Conservation (phyloP, 164 flowering plant species). For the Tinospora cordifolia region DNA sequence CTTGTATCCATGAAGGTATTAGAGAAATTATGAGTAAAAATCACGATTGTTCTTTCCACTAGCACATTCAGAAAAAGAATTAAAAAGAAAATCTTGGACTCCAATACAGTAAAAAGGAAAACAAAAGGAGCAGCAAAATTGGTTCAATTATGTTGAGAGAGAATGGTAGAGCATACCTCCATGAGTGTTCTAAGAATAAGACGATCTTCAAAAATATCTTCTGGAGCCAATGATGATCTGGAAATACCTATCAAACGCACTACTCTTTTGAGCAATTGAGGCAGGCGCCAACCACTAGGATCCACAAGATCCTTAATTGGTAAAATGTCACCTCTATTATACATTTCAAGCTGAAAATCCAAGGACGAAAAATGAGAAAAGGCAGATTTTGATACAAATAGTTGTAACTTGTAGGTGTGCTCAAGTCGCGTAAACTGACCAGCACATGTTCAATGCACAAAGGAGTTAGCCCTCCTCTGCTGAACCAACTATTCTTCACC, state of each 20-base stretch:
- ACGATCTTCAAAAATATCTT: constrained; percentile 30
- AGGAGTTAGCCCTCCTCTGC: constrained; percentile 61
- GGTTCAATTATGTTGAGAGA: too few species aligned
- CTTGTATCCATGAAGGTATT: background rate
- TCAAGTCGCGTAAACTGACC: constrained; percentile 33
- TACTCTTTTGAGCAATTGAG: constrained; percentile 37
- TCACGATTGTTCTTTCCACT: too few species aligned
- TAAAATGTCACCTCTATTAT: constrained; percentile 58
- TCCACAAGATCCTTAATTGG: constrained; percentile 41
- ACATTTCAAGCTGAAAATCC: constrained; percentile 60
- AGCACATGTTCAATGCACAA: constrained; percentile 72
- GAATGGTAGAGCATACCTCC: constrained; percentile 37
- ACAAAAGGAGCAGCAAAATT: background rate
- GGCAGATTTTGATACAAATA: background rate
- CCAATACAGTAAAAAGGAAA: background rate
- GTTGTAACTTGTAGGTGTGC: too few species aligned
- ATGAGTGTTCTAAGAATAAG: constrained; percentile 41
- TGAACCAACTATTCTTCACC: constrained; percentile 66
- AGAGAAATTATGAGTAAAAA: background rate
- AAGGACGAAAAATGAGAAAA: background rate
- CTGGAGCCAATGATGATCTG: constrained; percentile 21
- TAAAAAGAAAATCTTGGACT: too few species aligned
- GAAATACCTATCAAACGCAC: constrained; percentile 28
- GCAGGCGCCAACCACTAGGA: constrained; percentile 41
- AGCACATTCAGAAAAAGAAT: background rate